phyloP scores from a whole-genome alignment of 1,284 basidiomycete genomes.

The Xerocomus minutiporus region DNA sequence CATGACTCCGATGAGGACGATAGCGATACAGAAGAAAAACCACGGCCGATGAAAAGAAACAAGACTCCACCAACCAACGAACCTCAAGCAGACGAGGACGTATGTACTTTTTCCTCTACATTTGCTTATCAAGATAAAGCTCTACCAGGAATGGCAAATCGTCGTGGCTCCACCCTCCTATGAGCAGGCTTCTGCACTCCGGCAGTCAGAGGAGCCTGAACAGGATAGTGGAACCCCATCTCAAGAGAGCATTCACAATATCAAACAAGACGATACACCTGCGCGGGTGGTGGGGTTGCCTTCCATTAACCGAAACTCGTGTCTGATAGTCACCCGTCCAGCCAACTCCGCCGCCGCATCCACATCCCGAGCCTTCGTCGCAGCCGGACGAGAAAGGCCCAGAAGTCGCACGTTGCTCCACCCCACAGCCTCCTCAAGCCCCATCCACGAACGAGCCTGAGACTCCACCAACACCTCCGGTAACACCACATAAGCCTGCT shows the following conservation, averaged over 20 bases:
- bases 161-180: conserved; percentile 30
- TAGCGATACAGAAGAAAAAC: conserved; percentile 17
- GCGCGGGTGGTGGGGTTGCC: conserved; percentile 16
- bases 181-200: conserved; percentile 18
- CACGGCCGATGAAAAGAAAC: conserved; percentile 45
- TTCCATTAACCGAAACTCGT: conserved; percentile 1
- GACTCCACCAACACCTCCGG: conserved; percentile 7
- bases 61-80: conserved; percentile 43
- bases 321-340: conserved; percentile 14
- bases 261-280: conserved; percentile 4
- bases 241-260: conserved; percentile 1
- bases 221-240: conserved; percentile 8
- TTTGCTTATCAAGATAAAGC: conserved; percentile 24
- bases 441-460: conserved; percentile 13
- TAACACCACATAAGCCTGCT: conserved; percentile 17
- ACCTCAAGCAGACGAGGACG: conserved; percentile 25
- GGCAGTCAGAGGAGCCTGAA: conserved; percentile 8
- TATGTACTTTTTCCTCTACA: conserved; percentile 14
- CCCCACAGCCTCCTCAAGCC: conserved; percentile 11
- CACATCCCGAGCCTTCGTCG: background rate
- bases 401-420: conserved; percentile 9
- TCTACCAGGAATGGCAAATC: conserved; percentile 31
- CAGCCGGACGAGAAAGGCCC: conserved; percentile 10
- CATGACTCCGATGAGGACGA: conserved; percentile 34
- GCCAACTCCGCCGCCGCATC: conserved; percentile 7